Percentiles rank a stretch among this genome's conserved stretches.
Evolutionary conservation across 2,329 filamentous ascomycete genomes (phyloP).

Genomic region (Teratosphaeriaceae sp.): DNA sequence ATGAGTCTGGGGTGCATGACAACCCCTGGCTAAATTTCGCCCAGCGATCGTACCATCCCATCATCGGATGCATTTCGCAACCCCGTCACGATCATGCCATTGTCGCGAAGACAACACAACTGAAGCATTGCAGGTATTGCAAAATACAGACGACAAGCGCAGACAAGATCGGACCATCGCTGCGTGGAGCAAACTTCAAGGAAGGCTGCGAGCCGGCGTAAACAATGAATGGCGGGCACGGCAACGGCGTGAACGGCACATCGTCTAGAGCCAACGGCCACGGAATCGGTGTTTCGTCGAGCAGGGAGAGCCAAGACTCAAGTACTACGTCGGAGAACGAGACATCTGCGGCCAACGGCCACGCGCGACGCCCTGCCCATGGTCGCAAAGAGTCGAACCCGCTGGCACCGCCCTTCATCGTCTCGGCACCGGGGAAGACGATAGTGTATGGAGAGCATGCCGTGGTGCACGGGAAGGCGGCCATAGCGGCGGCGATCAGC

Average conservation of each 20-base stretch:
- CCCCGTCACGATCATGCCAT: neutral
- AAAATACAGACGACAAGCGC: too few species aligned
- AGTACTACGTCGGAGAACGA: neutral
- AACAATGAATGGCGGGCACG: slow-evolving; percentile 3
- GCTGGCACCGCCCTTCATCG: slow-evolving; percentile 87
- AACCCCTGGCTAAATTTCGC: too few species aligned
- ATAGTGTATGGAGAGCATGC: slow-evolving; percentile 98
- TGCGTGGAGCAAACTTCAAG: too few species aligned
- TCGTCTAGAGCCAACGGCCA: neutral
- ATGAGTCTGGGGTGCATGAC: too few species aligned
- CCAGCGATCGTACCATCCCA: neutral
- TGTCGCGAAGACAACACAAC: neutral
- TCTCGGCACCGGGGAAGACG: slow-evolving; percentile 94
- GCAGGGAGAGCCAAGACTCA: neutral
- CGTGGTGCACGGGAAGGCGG: slow-evolving; percentile 94
- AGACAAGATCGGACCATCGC: too few species aligned
- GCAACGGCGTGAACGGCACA: slow-evolving; percentile 1
- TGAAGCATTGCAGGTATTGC: too few species aligned
- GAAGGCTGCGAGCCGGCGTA: neutral
- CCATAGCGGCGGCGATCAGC: slow-evolving; percentile 91
- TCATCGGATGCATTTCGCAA: neutral
- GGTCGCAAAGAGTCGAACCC: slow-evolving; percentile 40
- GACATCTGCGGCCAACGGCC: neutral
- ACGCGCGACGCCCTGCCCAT: neutral
- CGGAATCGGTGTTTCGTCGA: neutral